A percentile compares a stretch with the other conserved stretches of the same genome.
Evolutionary conservation across 1,284 basidiomycete species (phyloP).

Genomic region (Neotropicomus parvogracilis): DNA sequence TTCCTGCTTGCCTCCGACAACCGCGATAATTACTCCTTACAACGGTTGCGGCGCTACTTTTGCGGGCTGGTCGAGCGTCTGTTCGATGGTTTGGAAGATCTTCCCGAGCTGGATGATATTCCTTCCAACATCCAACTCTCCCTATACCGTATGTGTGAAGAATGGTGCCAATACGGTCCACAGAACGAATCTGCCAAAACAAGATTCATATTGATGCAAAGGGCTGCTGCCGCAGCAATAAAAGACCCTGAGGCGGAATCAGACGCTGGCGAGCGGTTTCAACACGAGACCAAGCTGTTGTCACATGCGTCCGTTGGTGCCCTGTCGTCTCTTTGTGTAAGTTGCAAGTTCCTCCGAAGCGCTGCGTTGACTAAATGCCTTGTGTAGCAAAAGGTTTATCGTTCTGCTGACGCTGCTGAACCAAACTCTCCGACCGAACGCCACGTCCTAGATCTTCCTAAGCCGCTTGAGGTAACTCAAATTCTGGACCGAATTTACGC

Average conservation of each 20-base stretch:
- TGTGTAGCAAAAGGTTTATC: conserved; percentile 67
- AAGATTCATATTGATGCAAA: conserved; percentile 72
- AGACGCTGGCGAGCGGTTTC: conserved; percentile 65
- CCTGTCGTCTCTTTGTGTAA: conserved; percentile 81
- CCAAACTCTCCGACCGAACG: conserved; percentile 62
- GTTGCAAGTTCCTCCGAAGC: conserved; percentile 31
- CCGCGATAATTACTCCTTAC: conserved; percentile 75
- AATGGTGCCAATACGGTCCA: conserved; percentile 88
- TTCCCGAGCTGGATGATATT: conserved; percentile 74
- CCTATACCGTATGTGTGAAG: conserved; percentile 84
- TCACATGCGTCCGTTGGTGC: conserved; percentile 81
- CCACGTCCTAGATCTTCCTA: conserved; percentile 44
- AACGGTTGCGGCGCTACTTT: conserved; percentile 84
- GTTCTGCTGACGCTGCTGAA: conserved; percentile 52
- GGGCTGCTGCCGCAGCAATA: conserved; percentile 56
- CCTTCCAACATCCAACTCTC: conserved; percentile 74
- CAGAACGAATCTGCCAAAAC: conserved; percentile 74
- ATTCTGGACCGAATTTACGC: conserved; percentile 65
- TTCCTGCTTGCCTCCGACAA: conserved; percentile 73
- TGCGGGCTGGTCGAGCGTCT: conserved; percentile 86
- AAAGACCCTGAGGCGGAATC: conserved; percentile 44
- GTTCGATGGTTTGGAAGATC: conserved; percentile 71
- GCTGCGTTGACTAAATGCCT: conserved; percentile 3
- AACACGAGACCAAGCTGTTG: conserved; percentile 66
- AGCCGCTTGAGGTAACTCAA: conserved; percentile 49